Base-by-base conservation (phyloP, 164 flowering plant species). In the Stephania yunnanensis region DNA sequence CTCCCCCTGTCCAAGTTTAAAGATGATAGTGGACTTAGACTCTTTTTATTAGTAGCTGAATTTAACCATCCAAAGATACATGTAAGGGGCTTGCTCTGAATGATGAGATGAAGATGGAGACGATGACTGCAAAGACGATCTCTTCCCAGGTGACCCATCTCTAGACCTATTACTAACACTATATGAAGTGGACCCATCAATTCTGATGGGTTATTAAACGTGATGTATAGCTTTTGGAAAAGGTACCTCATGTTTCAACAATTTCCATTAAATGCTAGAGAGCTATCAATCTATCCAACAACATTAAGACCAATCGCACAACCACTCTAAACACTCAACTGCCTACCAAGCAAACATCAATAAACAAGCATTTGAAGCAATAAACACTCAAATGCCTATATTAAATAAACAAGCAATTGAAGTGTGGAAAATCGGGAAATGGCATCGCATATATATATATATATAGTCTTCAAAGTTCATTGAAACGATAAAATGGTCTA, bases 161-260 rank as follows among this genome's bases (percentile, higher is more conserved):
- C 17, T 77, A 52, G 80, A 76, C 76, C 83, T 86, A 74, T 15
- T 85, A 71, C 19, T 79, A 68, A 85, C 85, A 74, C 70, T 88
- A 8, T 90, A 83, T 70, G 92, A 85, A 70, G 82, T 80, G 17
- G 93, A 85, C 36, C 88, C 90, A 66, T 88, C 89, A 25, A 79
- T 46, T 89, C 93, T 17, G 90, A 81, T 72, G 87, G 94, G 80
- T 83, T 36, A 36, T 36, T 86, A 20, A 93, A 82, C 85, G 85
- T 80, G 63, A 89, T 88, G 79, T 95, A 95, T 10, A 95, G 87
- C 85, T 93, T 93, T 89, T 91, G 92, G 31, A 95, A 83, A 72
- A 95, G 71, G 80, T 87, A 92, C 88, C 86, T 95, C 99, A 95
- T 93, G 52, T 22, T 76, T 71, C 42, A 71, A 73, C 50, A 74